phyloP scores from a whole-genome alignment of 306 rosid genomes.

The Begonia peltatifolia region DNA sequence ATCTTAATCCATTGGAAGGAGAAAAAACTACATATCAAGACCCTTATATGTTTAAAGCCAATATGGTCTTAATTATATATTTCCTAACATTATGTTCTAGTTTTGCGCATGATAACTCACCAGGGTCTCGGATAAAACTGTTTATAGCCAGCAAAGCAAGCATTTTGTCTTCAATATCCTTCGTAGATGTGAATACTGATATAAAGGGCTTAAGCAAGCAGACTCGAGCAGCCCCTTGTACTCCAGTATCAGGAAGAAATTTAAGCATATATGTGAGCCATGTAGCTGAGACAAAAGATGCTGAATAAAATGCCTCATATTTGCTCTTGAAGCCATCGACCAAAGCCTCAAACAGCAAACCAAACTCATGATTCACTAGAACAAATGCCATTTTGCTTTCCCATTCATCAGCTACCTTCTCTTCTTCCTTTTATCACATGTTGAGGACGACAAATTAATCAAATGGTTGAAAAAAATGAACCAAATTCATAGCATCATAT shows the following conservation, averaged over 20 bases:
- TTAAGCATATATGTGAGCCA: conserved; percentile 76
- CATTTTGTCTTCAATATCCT: conserved; percentile 53
- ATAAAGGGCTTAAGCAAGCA: conserved; percentile 58
- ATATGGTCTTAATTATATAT: too few relatives aligned
- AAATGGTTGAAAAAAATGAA: background rate
- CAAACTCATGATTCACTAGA: conserved; percentile 75
- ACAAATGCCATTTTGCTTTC: conserved; percentile 74
- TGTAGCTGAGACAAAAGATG: conserved; percentile 64
- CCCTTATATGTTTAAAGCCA: too few relatives aligned
- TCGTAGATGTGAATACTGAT: conserved; percentile 52
- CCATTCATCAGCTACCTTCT: conserved; percentile 63
- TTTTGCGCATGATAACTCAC: conserved; percentile 20
- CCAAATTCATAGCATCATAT: conserved; percentile 2
- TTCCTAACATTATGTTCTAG: background rate
- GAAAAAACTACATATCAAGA: too few relatives aligned
- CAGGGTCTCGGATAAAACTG: conserved; percentile 61
- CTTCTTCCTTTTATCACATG: conserved; percentile 49
- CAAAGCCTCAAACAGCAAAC: conserved; percentile 71
- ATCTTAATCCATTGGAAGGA: too few relatives aligned
- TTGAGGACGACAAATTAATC: conserved; percentile 8
- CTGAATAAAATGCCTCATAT: conserved; percentile 39
- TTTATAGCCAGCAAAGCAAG: conserved; percentile 71
- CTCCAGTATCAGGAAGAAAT: conserved; percentile 77
- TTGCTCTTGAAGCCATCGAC: conserved; percentile 76
- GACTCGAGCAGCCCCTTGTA: conserved; percentile 60